These are phyloP conservation scores for Phaeodactylum tricornutum DNA, from an alignment of 108 stramenopile species.

Conservation along the genomic window DNA sequence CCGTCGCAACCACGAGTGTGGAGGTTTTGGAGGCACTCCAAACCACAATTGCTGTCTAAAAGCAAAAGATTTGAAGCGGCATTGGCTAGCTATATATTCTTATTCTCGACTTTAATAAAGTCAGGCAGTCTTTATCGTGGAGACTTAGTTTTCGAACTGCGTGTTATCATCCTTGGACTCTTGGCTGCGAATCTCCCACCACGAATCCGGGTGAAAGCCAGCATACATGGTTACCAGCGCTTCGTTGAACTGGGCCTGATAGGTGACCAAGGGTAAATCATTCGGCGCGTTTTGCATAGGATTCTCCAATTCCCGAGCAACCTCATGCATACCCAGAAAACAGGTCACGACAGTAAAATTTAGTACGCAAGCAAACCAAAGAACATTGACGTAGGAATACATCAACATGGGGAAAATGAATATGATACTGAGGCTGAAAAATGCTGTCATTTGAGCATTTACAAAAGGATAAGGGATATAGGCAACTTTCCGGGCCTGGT, in stretches of 20 bases:
- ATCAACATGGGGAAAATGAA: constrained; percentile 44
- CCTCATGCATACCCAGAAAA: constrained; percentile 52
- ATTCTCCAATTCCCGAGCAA: constrained; percentile 45
- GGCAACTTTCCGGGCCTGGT: constrained; percentile 61
- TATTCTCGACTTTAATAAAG: no score
- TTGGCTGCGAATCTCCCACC: constrained; percentile 1
- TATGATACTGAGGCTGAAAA: constrained; percentile 16
- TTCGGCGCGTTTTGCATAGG: constrained; percentile 56
- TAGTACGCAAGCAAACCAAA: constrained; percentile 25
- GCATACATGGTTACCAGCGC: constrained; percentile 41
- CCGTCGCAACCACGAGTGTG: constrained; percentile 33
- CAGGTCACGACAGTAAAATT: constrained; percentile 37
- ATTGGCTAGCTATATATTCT: no score
- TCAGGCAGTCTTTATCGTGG: no score
- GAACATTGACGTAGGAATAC: constrained; percentile 23
- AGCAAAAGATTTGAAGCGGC: neutral
- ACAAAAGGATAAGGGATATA: constrained; percentile 73
- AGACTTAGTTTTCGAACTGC: no score
- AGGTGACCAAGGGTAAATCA: constrained; percentile 54
- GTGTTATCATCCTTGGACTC: neutral
- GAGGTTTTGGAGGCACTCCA: constrained; percentile 27
- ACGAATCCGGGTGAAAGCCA: constrained; percentile 49
- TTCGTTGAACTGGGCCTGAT: constrained; percentile 61
- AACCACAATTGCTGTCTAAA: neutral
- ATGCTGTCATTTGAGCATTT: constrained; percentile 37